Conservation (phyloP, 2,329 filamentous ascomycete species). For the Neofusicoccum sp. region DNA sequence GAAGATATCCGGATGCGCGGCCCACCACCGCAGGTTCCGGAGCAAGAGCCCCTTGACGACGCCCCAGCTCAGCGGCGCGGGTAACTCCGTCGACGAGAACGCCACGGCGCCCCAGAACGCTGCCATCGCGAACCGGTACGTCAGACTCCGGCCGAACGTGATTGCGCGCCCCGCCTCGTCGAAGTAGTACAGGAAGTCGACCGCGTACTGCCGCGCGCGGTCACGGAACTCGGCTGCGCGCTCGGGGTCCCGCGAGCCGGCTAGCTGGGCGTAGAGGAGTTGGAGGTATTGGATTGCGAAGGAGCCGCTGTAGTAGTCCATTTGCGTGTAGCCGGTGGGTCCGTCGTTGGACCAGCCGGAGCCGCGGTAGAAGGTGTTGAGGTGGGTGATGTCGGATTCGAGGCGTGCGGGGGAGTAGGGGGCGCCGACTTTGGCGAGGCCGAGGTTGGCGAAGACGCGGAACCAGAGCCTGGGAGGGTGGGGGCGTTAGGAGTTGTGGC, state of each 20-base stretch:
- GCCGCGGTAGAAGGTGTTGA: slow-evolving; percentile 79
- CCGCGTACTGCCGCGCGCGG: slow-evolving; percentile 63
- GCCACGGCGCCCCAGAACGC: slow-evolving; percentile 78
- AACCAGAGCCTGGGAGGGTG: slow-evolving; percentile 66
- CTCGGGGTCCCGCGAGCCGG: slow-evolving; percentile 61
- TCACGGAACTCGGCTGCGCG: slow-evolving; percentile 68
- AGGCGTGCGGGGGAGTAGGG: slow-evolving; percentile 67
- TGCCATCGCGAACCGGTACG: slow-evolving; percentile 83
- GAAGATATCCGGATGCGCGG: slow-evolving; percentile 72
- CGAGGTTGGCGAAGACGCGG: slow-evolving; percentile 78
- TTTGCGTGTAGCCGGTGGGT: slow-evolving; percentile 74
- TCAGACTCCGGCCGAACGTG: slow-evolving; percentile 74
- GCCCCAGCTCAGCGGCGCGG: slow-evolving; percentile 71
- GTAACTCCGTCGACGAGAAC: slow-evolving; percentile 72
- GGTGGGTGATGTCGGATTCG: slow-evolving; percentile 71
- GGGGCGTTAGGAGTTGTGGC: neutral
- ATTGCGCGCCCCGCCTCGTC: slow-evolving; percentile 69
- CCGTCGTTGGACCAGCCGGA: slow-evolving; percentile 82
- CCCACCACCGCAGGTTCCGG: slow-evolving; percentile 77
- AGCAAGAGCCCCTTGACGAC: slow-evolving; percentile 75
- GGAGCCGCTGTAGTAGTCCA: slow-evolving; percentile 82
- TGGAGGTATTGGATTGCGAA: slow-evolving; percentile 82
- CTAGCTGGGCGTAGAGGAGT: slow-evolving; percentile 71
- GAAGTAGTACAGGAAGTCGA: slow-evolving; percentile 74
- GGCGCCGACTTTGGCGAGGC: slow-evolving; percentile 71